Base-by-base conservation (phyloP, 495 filamentous ascomycete genomes). In the Penicillium malachiteum region DNA sequence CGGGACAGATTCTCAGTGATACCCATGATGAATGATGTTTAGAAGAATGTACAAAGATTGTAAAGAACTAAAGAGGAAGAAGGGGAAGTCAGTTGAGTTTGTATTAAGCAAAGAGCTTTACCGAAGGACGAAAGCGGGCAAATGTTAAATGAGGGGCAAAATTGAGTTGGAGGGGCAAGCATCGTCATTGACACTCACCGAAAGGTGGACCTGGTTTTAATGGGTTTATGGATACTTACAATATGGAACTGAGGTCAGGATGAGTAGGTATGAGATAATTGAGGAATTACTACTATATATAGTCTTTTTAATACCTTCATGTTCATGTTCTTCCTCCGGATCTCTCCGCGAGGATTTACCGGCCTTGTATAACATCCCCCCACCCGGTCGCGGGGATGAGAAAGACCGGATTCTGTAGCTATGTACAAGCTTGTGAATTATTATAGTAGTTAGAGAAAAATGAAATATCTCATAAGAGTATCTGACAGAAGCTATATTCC, bases 1-100 rank as follows among this genome's bases (percentile, higher is more conserved):
- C 87, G 84, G 73, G 71, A 82, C 48, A 94, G 83, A 68, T 85
- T 73, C 55, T 87, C 84, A 58, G 75, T 66, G 63, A 72, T 79
- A 83, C 86, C 84, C 84, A 88, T 87, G 21, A 33, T 58, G 41
- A 18, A 61, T 43, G 50, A 51, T 57, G 37, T 26, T 26, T 26
- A 26, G 21, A 26, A 26, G 21, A 26, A 26, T 26, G 21, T 26
- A 26, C 21, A 26, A 40, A 49, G 34, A 50, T 32, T 52, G 37
- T 21, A 45, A 48, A 37, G 34, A 37, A 37, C 21, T 26, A 13
- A 37, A 52, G 45, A 18, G 26, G 43, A 37, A 50, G 52, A 60
- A 39, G 51, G 54, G 52, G 18, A 52, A 35, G 58, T 52, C 42
- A 49, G 53, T 41, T 8, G 8, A 46, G 30, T 43, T 33, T 56